Percentiles rank a stretch among this genome's conserved stretches.
Evolutionary conservation across 108 stramenopile genomes (phyloP).

Genomic region (Skeletonema menzelii): DNA sequence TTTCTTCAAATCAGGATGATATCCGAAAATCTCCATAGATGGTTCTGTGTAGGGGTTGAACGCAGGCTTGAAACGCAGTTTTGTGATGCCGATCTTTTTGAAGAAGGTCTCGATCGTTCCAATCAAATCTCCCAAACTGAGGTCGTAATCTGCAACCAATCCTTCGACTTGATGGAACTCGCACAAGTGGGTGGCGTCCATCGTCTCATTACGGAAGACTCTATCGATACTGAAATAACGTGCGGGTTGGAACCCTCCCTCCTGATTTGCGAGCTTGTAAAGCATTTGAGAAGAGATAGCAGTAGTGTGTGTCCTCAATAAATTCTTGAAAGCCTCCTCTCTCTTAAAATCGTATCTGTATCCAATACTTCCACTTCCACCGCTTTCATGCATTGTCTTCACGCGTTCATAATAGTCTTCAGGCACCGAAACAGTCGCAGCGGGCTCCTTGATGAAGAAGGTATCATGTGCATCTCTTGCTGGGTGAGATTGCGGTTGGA

Average conservation of each 20-base stretch:
- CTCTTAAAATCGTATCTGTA: slow-evolving; percentile 95
- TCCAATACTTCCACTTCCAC: slow-evolving; percentile 94
- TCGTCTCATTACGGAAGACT: slow-evolving; percentile 99
- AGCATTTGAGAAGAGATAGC: slow-evolving; percentile 97
- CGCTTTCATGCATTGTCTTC: slow-evolving; percentile 96
- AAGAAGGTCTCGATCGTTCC: slow-evolving; percentile 99
- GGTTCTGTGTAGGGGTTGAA: slow-evolving; percentile 99
- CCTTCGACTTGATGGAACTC: slow-evolving; percentile 99
- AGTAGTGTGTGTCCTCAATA: slow-evolving; percentile 98
- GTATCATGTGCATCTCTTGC: slow-evolving; percentile 99
- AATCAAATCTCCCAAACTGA: slow-evolving; percentile 96
- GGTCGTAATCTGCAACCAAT: slow-evolving; percentile 97
- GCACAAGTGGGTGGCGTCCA: slow-evolving; percentile 99
- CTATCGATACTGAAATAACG: slow-evolving; percentile 98
- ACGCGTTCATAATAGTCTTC: slow-evolving; percentile 98
- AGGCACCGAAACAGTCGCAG: slow-evolving; percentile 79
- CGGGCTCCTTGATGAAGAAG: slow-evolving; percentile 99
- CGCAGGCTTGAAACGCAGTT: slow-evolving; percentile 99
- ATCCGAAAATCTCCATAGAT: slow-evolving; percentile 99
- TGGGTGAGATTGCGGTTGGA: slow-evolving; percentile 99
- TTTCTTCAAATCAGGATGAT: slow-evolving; percentile 99
- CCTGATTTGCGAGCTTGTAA: slow-evolving; percentile 94
- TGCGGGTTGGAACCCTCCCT: slow-evolving; percentile 95
- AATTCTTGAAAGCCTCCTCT: slow-evolving; percentile 97
- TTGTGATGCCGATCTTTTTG: slow-evolving; percentile 96